Evolutionary conservation across 148 eudicot genomes (phyloP).

Genomic region (Vaccinium macrocarpon): DNA sequence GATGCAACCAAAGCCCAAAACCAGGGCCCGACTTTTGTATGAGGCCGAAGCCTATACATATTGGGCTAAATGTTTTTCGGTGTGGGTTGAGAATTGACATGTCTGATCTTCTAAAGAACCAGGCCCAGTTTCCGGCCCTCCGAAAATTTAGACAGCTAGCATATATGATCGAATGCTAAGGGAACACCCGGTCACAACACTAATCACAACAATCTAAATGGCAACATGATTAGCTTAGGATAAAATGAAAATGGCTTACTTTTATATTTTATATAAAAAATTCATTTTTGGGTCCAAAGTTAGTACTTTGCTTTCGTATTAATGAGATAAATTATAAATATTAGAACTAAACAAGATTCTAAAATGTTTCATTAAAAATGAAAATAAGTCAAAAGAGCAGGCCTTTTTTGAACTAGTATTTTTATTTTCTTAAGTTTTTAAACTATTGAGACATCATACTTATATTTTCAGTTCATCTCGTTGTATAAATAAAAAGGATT

Average conservation of each 20-base stretch:
- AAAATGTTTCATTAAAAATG: neutral
- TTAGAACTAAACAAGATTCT: no score
- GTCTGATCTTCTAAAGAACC: no score
- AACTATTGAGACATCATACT: neutral
- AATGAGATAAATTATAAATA: neutral
- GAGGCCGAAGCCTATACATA: no score
- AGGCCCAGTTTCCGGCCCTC: no score
- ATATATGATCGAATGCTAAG: no score
- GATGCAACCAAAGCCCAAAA: neutral
- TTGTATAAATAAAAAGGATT: neutral
- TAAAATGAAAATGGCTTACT: neutral
- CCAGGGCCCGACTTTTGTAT: no score
- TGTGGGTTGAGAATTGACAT: no score
- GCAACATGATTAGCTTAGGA: neutral
- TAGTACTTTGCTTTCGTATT: neutral
- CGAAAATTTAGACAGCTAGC: no score
- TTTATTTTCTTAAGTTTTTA: no score
- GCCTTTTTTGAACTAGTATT: neutral
- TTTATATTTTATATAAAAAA: neutral
- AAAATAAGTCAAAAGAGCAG: neutral
- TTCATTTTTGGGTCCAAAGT: neutral
- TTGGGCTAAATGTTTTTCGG: no score
- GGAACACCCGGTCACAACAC: no score
- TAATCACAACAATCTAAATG: no score
- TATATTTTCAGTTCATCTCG: neutral